Evolutionary conservation across 352 stramenopile genomes (phyloP).

Genomic region (Phytophthora constricta): DNA sequence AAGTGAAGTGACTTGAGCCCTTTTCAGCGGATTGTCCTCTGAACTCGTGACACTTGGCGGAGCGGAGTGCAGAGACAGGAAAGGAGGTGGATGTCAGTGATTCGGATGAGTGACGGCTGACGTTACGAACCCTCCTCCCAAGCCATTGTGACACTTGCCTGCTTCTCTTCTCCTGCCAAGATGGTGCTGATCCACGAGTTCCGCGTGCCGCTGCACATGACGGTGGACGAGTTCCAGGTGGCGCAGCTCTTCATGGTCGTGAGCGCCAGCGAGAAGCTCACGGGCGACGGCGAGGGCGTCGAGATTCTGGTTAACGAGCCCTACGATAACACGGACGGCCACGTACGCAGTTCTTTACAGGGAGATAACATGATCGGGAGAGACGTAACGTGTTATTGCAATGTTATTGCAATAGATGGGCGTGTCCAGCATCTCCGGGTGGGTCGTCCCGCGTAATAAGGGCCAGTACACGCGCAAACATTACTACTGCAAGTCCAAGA

Average conservation of each 20-base stretch:
- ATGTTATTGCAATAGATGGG: conserved; percentile 46
- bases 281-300: conserved; percentile 82
- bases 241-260: conserved; percentile 90
- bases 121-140: too few species aligned
- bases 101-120: too few species aligned
- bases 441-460: conserved; percentile 75
- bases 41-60: conserved; percentile 6
- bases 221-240: conserved; percentile 86
- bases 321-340: conserved; percentile 85
- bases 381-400: too few species aligned
- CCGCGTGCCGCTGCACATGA: conserved; percentile 88
- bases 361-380: too few species aligned
- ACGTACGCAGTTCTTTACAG: conserved; percentile 36
- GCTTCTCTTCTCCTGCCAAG: neutral
- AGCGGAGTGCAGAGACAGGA: too few species aligned
- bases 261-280: conserved; percentile 86
- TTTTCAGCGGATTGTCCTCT: too few species aligned
- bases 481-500: conserved; percentile 89
- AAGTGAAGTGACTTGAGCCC: too few species aligned
- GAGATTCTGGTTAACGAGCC: conserved; percentile 90
- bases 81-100: too few species aligned
- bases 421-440: conserved; percentile 78
- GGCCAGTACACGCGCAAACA: conserved; percentile 91
- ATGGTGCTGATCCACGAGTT: conserved; percentile 91
- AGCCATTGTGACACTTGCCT: too few species aligned